These are phyloP conservation scores for Rhizopus arrhizus DNA, from an alignment of 371 early-diverging fungal species.

Conservation along the genomic window DNA sequence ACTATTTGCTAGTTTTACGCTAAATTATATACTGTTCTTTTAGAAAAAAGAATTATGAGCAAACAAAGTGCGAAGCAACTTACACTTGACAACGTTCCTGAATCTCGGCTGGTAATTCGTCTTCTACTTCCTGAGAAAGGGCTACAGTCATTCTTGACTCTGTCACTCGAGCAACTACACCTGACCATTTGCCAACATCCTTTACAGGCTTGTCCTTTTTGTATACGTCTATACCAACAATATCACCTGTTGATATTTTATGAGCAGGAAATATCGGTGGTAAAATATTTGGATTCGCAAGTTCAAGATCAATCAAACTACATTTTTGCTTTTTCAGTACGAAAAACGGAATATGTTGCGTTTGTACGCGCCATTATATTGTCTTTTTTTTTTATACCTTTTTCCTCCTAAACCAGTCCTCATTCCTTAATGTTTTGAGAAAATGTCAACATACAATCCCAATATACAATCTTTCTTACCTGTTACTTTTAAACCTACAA, in stretches of 20 bases:
- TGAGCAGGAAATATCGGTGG: conserved; percentile 67
- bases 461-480: conserved; percentile 26
- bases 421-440: conserved; percentile 37
- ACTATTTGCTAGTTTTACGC: conserved; percentile 75
- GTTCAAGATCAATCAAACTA: conserved; percentile 70
- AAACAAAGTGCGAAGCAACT: conserved; percentile 8
- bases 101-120: conserved; percentile 66
- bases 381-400: conserved; percentile 37
- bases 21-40: conserved; percentile 2
- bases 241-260: conserved; percentile 73
- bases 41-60: neutral
- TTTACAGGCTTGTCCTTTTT: conserved; percentile 51
- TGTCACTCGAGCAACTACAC: conserved; percentile 62
- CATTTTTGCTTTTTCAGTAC: neutral
- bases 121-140: conserved; percentile 52
- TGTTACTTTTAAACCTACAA: conserved; percentile 67
- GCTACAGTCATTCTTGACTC: conserved; percentile 70
- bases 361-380: too few species aligned
- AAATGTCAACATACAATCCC: neutral
- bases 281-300: conserved; percentile 51
- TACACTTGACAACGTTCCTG: conserved; percentile 73
- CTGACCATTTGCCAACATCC: conserved; percentile 36
- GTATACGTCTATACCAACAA: conserved; percentile 71
- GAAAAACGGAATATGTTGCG: neutral
- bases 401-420: conserved; percentile 82